A percentile compares a stretch with the other conserved stretches of the same genome.
These are phyloP conservation scores for Capsicum chinense DNA, from an alignment of 257 asterid species.

Conservation along the genomic window DNA sequence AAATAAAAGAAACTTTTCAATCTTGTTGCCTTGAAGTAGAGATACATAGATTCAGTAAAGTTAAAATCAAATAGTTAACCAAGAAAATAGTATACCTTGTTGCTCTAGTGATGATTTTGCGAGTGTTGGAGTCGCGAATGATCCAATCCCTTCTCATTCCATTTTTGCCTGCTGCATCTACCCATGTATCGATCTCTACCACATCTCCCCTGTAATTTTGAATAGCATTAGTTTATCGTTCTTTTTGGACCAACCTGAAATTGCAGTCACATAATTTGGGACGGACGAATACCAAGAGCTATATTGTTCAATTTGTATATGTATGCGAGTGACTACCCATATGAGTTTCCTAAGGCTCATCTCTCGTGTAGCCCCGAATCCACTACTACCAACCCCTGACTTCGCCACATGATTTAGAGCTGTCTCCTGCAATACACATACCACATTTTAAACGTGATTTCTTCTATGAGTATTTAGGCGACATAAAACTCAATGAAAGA, in stretches of 20 bases:
- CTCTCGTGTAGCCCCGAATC: conserved; percentile 87
- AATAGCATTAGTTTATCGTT: too few species aligned
- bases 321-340: conserved; percentile 84
- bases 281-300: conserved; percentile 64
- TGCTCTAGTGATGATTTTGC: conserved; percentile 70
- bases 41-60: too few species aligned
- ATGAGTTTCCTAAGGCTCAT: conserved; percentile 82
- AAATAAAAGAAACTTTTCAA: too few species aligned
- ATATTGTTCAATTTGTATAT: conserved; percentile 65
- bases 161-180: conserved; percentile 85
- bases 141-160: conserved; percentile 94
- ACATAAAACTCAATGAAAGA: not conserved
- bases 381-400: conserved; percentile 74
- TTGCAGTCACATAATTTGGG: not conserved
- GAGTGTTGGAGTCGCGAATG: conserved; percentile 67
- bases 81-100: conserved; percentile 51
- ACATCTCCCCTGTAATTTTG: conserved; percentile 70
- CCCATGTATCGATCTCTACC: conserved; percentile 93
- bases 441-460: not conserved
- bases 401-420: conserved; percentile 82
- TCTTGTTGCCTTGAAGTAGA: too few species aligned
- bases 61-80: too few species aligned
- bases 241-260: too few species aligned
- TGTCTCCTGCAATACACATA: conserved; percentile 59
- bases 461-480: not conserved